phyloP scores from a whole-genome alignment of 768 basidiomycete genomes.

The Leccinellum albellum region DNA sequence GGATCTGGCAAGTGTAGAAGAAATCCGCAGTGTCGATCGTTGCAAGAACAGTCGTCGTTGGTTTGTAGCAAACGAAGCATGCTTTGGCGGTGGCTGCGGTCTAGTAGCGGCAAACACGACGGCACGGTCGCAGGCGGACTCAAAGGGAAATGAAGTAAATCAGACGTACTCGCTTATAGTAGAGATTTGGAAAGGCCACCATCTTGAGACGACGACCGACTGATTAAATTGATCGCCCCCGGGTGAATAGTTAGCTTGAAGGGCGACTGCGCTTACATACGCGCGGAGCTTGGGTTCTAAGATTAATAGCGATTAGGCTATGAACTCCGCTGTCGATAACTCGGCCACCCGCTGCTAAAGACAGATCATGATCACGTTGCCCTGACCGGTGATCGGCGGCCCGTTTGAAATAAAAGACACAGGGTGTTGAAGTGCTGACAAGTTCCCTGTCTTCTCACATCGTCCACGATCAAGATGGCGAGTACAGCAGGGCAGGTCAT shows the following conservation, averaged over 20 bases:
- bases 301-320: not conserved
- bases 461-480: slow-evolving; percentile 48
- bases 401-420: not conserved
- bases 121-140: not conserved
- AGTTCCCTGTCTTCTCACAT: slow-evolving; percentile 15
- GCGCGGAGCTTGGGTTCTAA: no score
- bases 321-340: slow-evolving; percentile 9
- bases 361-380: slow-evolving; percentile 3
- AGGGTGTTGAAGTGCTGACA: slow-evolving; percentile 9
- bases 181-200: slow-evolving; percentile 80
- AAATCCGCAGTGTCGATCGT: slow-evolving; percentile 83
- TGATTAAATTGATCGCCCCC: not conserved
- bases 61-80: slow-evolving; percentile 77
- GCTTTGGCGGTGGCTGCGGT: slow-evolving; percentile 72
- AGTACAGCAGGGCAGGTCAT: slow-evolving; percentile 71
- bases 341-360: not conserved
- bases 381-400: not conserved
- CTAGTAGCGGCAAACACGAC: slow-evolving; percentile 36
- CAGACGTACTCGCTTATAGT: slow-evolving; percentile 81
- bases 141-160: not conserved
- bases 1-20: slow-evolving; percentile 77
- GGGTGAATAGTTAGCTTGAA: not conserved
- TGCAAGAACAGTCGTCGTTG: slow-evolving; percentile 80
- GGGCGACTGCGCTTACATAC: no score
- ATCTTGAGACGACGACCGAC: not conserved